Percentiles rank a stretch among this genome's conserved stretches.
phyloP scores from a whole-genome alignment of 225 moss, liverwort and hornwort genomes.

The Polytrichum formosum region DNA sequence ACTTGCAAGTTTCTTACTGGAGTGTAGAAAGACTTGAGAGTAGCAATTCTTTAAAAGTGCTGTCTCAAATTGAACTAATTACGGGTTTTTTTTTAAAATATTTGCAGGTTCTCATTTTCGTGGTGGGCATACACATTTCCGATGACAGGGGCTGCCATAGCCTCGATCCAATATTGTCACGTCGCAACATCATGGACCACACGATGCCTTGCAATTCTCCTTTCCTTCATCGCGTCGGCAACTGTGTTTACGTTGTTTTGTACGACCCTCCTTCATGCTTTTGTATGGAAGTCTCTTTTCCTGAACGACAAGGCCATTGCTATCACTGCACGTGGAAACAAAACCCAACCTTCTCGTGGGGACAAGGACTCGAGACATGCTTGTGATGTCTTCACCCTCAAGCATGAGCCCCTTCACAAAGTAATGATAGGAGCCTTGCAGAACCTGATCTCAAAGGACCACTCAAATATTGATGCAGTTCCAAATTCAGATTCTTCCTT shows the following conservation, averaged over 20 bases:
- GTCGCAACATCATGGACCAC: constrained; percentile 27
- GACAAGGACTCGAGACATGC: background rate
- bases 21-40: too few species aligned
- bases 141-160: constrained; percentile 54
- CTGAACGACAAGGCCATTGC: constrained; percentile 59
- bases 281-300: constrained; percentile 46
- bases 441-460: constrained; percentile 18
- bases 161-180: constrained; percentile 26
- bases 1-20: too few species aligned
- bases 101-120: constrained; percentile 42
- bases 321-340: constrained; percentile 29
- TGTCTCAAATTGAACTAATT: too few species aligned
- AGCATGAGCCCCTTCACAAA: constrained; percentile 35
- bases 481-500: background rate
- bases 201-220: constrained; percentile 27
- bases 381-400: constrained; percentile 8
- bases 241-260: constrained; percentile 34
- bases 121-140: constrained; percentile 71
- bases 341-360: background rate
- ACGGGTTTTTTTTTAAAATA: too few species aligned
- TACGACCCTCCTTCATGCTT: constrained; percentile 41
- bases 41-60: too few species aligned
- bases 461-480: background rate
- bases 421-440: constrained; percentile 21
- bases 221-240: constrained; percentile 20